Conservation (phyloP, 108 stramenopile genomes). For the Nannochloropsis gaditana region DNA sequence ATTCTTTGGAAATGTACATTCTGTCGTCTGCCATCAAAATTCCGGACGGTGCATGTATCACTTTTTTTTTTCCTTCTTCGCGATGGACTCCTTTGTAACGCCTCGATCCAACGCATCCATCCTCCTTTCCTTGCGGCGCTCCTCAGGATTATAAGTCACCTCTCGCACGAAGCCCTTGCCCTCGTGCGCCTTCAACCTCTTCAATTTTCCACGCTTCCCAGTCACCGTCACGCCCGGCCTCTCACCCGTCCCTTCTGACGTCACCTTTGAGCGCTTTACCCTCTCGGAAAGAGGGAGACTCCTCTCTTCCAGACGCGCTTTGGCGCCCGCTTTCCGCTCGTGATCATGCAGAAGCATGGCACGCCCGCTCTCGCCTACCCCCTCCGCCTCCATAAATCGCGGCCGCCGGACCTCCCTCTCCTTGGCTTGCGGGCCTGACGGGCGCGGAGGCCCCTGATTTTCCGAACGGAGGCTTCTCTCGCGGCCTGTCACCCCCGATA, state of each 20-base stretch:
- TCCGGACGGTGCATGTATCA: too few species aligned
- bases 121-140: background rate
- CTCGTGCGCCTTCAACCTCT: background rate
- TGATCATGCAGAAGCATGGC: conserved; percentile 6
- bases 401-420: background rate
- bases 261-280: background rate
- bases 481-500: background rate
- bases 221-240: background rate
- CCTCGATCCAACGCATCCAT: background rate
- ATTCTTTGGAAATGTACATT: too few species aligned
- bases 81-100: background rate
- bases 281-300: background rate
- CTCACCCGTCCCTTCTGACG: background rate
- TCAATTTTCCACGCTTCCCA: background rate
- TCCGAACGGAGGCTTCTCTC: background rate
- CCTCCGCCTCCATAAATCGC: conserved; percentile 25
- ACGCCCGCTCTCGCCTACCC: background rate
- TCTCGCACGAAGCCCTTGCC: background rate
- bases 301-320: conserved; percentile 22
- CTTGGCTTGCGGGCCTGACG: background rate
- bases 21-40: too few species aligned
- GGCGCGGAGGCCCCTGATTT: background rate
- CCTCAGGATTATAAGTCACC: conserved; percentile 17
- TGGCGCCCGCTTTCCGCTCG: background rate
- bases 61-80: background rate